phyloP scores from a whole-genome alignment of 1,139 yeast species.

The Candida pseudoviswanathii region DNA sequence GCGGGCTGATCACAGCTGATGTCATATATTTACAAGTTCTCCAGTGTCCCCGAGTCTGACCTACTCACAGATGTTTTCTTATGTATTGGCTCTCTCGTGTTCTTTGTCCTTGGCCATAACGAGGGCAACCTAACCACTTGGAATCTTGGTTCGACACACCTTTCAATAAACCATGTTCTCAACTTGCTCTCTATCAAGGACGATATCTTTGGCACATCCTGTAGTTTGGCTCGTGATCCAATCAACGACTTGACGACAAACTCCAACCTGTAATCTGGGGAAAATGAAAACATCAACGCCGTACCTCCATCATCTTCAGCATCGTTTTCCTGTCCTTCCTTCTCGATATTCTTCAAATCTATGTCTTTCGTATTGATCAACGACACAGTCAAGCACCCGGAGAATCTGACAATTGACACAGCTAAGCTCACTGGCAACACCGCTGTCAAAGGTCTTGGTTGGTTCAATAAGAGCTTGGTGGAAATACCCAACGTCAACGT shows the following conservation, averaged over 20 bases:
- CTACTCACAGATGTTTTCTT: conserved; percentile 13
- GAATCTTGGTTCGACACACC: conserved; percentile 92
- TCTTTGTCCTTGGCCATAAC: conserved; percentile 86
- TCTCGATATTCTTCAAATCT: conserved; percentile 14
- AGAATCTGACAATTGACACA: conserved; percentile 87
- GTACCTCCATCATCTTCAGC: conserved; percentile 44
- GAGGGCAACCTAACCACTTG: conserved; percentile 84
- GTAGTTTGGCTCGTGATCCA: conserved; percentile 90
- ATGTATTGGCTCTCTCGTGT: conserved; percentile 50
- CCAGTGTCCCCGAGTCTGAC: conserved; percentile 1
- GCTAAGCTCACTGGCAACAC: conserved; percentile 79
- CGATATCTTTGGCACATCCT: conserved; percentile 90
- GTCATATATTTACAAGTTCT: not conserved
- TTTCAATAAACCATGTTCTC: conserved; percentile 86
- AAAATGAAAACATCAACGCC: conserved; percentile 82
- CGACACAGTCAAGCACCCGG: conserved; percentile 89
- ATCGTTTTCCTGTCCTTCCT: conserved; percentile 2
- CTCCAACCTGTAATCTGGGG: conserved; percentile 88
- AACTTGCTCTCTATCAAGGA: conserved; percentile 80
- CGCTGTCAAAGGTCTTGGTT: conserved; percentile 84
- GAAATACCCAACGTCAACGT: conserved; percentile 88
- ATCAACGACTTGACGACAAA: conserved; percentile 83
- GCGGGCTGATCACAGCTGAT: too few relatives aligned
- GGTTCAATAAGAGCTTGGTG: conserved; percentile 77
- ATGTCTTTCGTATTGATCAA: conserved; percentile 54